phyloP scores from a whole-genome alignment of 768 basidiomycete species.

The Pholiota molesta region DNA sequence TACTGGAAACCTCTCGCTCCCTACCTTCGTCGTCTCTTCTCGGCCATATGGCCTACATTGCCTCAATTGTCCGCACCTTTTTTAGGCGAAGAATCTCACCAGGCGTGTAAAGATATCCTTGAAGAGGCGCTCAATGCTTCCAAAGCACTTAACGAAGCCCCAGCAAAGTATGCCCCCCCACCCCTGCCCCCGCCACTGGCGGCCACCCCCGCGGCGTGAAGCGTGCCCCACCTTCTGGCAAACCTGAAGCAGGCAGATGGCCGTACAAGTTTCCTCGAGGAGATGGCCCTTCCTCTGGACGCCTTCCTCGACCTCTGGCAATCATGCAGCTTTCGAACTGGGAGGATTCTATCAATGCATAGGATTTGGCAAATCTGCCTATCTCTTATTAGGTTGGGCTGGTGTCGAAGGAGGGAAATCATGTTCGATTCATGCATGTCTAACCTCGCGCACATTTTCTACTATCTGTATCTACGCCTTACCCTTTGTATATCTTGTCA shows the following conservation, averaged over 20 bases:
- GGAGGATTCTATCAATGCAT: conserved; percentile 1
- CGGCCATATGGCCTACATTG: not conserved
- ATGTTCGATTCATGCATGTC: not conserved
- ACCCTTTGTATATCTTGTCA: not conserved
- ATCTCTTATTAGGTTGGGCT: not conserved
- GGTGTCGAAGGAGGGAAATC: not conserved
- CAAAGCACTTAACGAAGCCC: not conserved
- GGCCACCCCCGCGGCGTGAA: not conserved
- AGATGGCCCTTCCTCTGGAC: not conserved
- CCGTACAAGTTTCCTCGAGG: conserved; percentile 3
- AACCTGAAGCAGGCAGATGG: not conserved
- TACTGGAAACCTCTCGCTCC: conserved; percentile 1
- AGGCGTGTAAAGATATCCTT: not conserved
- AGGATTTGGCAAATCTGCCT: not conserved
- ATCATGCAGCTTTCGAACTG: conserved; percentile 1
- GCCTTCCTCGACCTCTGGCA: not conserved
- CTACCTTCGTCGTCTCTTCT: conserved; percentile 3
- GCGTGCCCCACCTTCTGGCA: not conserved
- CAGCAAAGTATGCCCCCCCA: not conserved
- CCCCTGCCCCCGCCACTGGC: too few relatives aligned
- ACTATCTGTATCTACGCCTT: too few relatives aligned
- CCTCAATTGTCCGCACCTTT: too few relatives aligned
- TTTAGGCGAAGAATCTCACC: not conserved
- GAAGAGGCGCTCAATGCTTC: not conserved
- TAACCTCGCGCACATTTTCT: too few relatives aligned